Conservation (phyloP, 2,329 filamentous ascomycete species). For the Clonostachys sp. region DNA sequence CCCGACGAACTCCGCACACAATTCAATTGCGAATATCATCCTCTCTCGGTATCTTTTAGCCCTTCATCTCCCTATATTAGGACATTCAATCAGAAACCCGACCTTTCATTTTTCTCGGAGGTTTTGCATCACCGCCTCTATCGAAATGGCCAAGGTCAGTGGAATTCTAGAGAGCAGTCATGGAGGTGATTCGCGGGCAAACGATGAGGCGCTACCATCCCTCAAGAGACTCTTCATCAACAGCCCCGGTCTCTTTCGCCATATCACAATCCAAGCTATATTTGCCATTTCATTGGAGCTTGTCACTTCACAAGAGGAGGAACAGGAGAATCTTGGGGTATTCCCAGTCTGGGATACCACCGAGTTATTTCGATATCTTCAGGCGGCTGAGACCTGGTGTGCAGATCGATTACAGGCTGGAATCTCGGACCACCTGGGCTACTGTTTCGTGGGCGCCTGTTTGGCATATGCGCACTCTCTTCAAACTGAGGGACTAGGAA, state of each 20-base stretch:
- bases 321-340: not conserved
- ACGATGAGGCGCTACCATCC: not conserved
- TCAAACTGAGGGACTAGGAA: not conserved
- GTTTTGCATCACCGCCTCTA: not conserved
- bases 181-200: not conserved
- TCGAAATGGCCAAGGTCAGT: not conserved
- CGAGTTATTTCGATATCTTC: not conserved
- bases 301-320: not conserved
- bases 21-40: not conserved
- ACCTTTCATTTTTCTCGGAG: slow-evolving; percentile 1
- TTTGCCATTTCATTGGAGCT: slow-evolving; percentile 1
- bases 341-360: not conserved
- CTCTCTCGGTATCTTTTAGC: slow-evolving; percentile 1
- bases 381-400: not conserved
- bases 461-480: not conserved
- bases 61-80: slow-evolving; percentile 1
- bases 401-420: not conserved
- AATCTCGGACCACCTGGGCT: not conserved
- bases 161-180: not conserved
- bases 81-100: not conserved
- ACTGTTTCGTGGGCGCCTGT: not conserved
- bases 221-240: not conserved
- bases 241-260: not conserved
- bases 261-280: slow-evolving; percentile 1
- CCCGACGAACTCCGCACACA: not conserved